Evolutionary conservation across 2,329 filamentous ascomycete species (phyloP), one percentile per base, ranked within the genome.

Genomic region (Venturia effusa): DNA sequence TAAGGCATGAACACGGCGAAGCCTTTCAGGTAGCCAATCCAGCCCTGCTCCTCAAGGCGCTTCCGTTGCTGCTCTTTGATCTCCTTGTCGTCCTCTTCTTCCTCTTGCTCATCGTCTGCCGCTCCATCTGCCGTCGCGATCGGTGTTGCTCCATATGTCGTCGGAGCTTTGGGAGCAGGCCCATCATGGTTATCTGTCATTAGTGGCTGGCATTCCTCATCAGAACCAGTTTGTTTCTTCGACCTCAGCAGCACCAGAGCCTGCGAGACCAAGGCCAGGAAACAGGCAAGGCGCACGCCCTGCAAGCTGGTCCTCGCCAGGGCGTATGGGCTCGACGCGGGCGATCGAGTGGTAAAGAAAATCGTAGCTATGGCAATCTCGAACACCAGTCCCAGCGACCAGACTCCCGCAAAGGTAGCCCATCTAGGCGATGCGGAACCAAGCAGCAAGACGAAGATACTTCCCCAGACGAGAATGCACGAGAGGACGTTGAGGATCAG

Each of bases 1-100:
- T 91, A 89, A 0, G 89, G 90, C 34, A 92, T 78, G 72, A 96
- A 88, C 41, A 93, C 72, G 68, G 77, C 79, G 75, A 92, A 95
- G 6, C 87, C 84, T 70, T 88, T 90, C 34, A 87, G 79, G 70
- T 94, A 94, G 54, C 84, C 83, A 68, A 89, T 81, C 88, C 88
- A 93, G 1, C 89, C 89, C 65, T 88, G 84, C 67, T 88, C 84
- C 71, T 87, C 81, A n/a, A 92, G 79, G 2, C 87, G 83, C 73
- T 90, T 87, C 66, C 78, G 72, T 64, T 78, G 75, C 60, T 75
- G 72, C 64, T 76, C 73, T 66, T 78, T 79, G 84, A 87, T 67
- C 75, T 82, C 73, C 81, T 85, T 71, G 77, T 83, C 60, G 75
- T 79, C 70, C 74, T 79, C 65, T 75, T 81, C 71, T 80, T 81